A percentile compares a stretch with the other conserved stretches of the same genome.
Conservation (phyloP, 768 basidiomycete genomes). For the Mycena kentingensis region DNA sequence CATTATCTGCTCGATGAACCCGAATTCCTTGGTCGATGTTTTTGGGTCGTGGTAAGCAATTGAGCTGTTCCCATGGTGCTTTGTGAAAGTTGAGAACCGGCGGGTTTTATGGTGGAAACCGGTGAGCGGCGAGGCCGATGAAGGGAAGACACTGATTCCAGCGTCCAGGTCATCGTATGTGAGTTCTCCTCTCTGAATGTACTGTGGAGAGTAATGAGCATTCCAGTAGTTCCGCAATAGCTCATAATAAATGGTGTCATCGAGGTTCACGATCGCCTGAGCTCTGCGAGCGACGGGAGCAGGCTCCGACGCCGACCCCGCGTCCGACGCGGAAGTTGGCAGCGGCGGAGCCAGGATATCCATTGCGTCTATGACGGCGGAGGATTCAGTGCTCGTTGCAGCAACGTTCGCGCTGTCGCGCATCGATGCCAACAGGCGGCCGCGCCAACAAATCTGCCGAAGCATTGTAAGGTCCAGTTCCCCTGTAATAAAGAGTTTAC, state of each 20-base stretch:
- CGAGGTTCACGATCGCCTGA: constrained; percentile 6
- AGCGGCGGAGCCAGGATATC: too few species aligned
- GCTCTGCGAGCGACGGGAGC: neutral
- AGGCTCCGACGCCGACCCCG: neutral
- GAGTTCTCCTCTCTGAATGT: constrained; percentile 4
- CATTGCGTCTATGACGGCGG: too few species aligned
- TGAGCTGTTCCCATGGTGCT: neutral
- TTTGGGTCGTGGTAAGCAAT: neutral
- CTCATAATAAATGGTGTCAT: neutral
- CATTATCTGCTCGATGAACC: neutral
- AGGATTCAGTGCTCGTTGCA: neutral
- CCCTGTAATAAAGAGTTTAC: neutral
- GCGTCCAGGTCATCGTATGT: neutral
- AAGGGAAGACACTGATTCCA: neutral
- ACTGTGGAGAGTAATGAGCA: constrained; percentile 3
- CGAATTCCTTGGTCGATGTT: neutral
- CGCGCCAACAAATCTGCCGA: neutral
- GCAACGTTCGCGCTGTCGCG: neutral
- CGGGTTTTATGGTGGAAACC: neutral
- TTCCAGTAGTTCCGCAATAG: constrained; percentile 14
- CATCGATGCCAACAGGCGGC: neutral
- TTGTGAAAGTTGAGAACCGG: neutral
- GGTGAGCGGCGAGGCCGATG: neutral
- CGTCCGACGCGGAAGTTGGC: neutral
- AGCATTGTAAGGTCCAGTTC: constrained; percentile 5